phyloP scores from a whole-genome alignment of 495 filamentous ascomycete species.

The Penicillium coffeae region DNA sequence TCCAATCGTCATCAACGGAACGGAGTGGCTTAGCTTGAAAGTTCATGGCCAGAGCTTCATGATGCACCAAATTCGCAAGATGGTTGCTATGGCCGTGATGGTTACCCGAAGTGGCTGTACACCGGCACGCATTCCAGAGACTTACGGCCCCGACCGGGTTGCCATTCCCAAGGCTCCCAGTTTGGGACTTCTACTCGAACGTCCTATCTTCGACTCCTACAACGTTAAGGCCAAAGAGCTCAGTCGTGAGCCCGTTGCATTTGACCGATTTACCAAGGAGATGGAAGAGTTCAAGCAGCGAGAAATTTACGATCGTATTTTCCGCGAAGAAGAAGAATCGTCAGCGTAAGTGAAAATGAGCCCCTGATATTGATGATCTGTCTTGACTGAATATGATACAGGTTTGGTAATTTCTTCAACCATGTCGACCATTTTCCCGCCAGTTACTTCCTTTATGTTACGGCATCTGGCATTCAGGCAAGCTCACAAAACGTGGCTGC shows the following conservation, averaged over 20 bases:
- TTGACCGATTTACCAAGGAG: constrained; percentile 67
- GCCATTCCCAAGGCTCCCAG: constrained; percentile 91
- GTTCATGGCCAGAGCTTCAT: constrained; percentile 98
- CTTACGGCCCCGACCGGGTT: constrained; percentile 61
- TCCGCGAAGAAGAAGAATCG: constrained; percentile 77
- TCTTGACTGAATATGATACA: constrained; percentile 19
- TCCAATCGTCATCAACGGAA: constrained; percentile 81
- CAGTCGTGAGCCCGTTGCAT: constrained; percentile 67
- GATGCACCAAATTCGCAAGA: constrained; percentile 99
- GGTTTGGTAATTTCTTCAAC: constrained; percentile 78
- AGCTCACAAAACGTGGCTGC: constrained; percentile 32
- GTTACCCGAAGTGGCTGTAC: constrained; percentile 75
- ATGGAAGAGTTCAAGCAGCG: constrained; percentile 87
- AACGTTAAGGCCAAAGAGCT: constrained; percentile 58
- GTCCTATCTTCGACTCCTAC: constrained; percentile 84
- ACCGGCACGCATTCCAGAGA: constrained; percentile 61
- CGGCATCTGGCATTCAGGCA: constrained; percentile 57
- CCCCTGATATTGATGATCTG: constrained; percentile 17
- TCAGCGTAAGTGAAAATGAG: constrained; percentile 73
- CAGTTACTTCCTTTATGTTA: constrained; percentile 74
- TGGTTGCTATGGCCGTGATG: constrained; percentile 90
- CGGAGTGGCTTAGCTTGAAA: constrained; percentile 91
- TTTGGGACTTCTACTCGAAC: constrained; percentile 80
- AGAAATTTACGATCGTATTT: constrained; percentile 90
- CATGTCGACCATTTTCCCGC: constrained; percentile 75